phyloP scores from a whole-genome alignment of 208 protist species.

The Leishmania amazonensis region DNA sequence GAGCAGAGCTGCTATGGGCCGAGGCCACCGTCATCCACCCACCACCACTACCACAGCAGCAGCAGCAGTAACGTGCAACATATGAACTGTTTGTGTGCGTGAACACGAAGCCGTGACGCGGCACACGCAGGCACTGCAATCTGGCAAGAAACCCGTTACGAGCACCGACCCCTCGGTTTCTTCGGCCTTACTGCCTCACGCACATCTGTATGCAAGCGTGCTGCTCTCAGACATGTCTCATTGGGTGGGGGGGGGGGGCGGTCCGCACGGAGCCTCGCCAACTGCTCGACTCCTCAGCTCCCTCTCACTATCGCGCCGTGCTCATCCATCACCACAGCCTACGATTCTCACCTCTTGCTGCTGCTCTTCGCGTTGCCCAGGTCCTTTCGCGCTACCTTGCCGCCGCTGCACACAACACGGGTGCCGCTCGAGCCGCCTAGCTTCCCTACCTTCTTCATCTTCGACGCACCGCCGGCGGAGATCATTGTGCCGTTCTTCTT shows the following conservation, averaged over 20 bases:
- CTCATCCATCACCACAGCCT: neutral
- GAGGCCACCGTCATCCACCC: neutral
- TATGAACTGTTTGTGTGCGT: neutral
- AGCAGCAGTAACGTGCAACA: neutral
- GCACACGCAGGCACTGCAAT: neutral
- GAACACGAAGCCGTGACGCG: neutral
- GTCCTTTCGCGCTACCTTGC: constrained; percentile 36
- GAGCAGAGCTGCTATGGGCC: neutral
- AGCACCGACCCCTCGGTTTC: neutral
- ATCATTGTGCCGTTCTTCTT: constrained; percentile 29
- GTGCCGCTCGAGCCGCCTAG: constrained; percentile 19
- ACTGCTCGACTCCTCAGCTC: neutral
- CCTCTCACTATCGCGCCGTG: neutral
- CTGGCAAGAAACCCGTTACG: neutral
- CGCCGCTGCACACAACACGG: constrained; percentile 42
- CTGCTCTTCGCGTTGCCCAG: constrained; percentile 17
- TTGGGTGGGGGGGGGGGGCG: neutral
- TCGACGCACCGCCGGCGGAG: constrained; percentile 27
- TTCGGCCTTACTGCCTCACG: neutral
- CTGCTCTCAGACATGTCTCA: neutral
- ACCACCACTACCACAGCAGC: neutral
- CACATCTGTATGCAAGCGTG: neutral
- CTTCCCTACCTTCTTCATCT: constrained; percentile 50
- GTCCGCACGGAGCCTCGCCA: neutral
- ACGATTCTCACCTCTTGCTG: constrained; percentile 4